A percentile compares a stretch with the other conserved stretches of the same genome.
These are phyloP conservation scores for Phytophthora multivora DNA, from an alignment of 352 stramenopile genomes.

Conservation along the genomic window DNA sequence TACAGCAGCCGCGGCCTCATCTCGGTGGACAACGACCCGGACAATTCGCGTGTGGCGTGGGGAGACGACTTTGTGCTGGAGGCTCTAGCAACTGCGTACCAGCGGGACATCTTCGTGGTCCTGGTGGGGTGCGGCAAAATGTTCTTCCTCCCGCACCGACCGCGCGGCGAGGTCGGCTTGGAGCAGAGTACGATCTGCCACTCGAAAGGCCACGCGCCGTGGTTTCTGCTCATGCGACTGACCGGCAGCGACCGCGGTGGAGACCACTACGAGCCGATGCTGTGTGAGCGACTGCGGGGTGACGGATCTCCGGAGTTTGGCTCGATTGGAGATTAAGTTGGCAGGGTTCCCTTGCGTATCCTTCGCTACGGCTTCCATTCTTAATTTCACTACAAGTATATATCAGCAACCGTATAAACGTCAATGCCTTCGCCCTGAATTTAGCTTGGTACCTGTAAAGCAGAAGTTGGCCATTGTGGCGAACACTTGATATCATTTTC, in stretches of 20 bases:
- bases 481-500: too few species aligned
- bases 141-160: conserved; percentile 88
- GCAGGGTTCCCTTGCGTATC: conserved; percentile 5
- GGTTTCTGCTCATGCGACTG: conserved; percentile 89
- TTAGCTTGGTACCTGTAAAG: background rate
- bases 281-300: conserved; percentile 79
- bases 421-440: background rate
- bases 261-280: conserved; percentile 90
- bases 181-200: conserved; percentile 55
- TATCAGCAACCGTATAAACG: conserved; percentile 20
- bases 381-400: conserved; percentile 32
- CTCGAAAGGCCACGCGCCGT: conserved; percentile 81
- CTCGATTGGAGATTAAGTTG: conserved; percentile 74
- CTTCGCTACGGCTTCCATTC: conserved; percentile 17
- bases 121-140: conserved; percentile 88
- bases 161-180: conserved; percentile 44
- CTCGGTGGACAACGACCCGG: conserved; percentile 80
- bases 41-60: conserved; percentile 84
- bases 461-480: too few species aligned
- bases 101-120: conserved; percentile 89
- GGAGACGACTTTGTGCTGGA: conserved; percentile 88
- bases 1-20: conserved; percentile 81
- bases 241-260: conserved; percentile 83
- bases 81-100: conserved; percentile 83
- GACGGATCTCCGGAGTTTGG: conserved; percentile 87